phyloP scores from a whole-genome alignment of 2,329 filamentous ascomycete species.

The Monilinia fructigena region DNA sequence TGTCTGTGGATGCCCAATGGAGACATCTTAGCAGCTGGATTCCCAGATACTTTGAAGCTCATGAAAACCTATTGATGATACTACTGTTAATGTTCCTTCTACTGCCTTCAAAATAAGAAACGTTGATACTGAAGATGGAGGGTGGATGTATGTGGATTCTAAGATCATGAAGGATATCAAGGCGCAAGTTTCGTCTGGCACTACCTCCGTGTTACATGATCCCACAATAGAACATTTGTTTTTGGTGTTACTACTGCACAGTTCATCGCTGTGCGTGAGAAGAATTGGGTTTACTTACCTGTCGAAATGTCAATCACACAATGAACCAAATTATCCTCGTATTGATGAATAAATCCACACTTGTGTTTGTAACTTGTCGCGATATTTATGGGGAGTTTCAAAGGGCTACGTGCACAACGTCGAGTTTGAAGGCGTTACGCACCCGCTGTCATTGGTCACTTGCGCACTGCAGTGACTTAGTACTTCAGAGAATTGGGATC shows the following conservation, averaged over 20 bases:
- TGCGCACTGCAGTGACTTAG: no score
- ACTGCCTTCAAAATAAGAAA: not conserved
- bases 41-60: slow-evolving; percentile 37
- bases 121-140: not conserved
- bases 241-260: not conserved
- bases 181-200: not conserved
- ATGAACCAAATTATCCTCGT: no score
- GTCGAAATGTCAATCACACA: not conserved
- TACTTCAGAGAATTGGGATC: no score
- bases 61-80: slow-evolving; percentile 30
- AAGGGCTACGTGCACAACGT: no score
- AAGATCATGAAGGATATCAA: slow-evolving; percentile 18
- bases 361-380: no score
- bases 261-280: slow-evolving; percentile 4
- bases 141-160: not conserved
- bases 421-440: no score
- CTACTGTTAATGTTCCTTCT: slow-evolving; percentile 14
- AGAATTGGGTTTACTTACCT: not conserved
- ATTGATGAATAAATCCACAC: not conserved
- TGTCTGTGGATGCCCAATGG: slow-evolving; percentile 41
- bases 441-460: no score
- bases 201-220: slow-evolving; percentile 10
- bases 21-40: slow-evolving; percentile 40
- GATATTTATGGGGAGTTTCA: no score
- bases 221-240: not conserved